phyloP scores from a whole-genome alignment of 768 basidiomycete genomes.

The Mycena alexandri region DNA sequence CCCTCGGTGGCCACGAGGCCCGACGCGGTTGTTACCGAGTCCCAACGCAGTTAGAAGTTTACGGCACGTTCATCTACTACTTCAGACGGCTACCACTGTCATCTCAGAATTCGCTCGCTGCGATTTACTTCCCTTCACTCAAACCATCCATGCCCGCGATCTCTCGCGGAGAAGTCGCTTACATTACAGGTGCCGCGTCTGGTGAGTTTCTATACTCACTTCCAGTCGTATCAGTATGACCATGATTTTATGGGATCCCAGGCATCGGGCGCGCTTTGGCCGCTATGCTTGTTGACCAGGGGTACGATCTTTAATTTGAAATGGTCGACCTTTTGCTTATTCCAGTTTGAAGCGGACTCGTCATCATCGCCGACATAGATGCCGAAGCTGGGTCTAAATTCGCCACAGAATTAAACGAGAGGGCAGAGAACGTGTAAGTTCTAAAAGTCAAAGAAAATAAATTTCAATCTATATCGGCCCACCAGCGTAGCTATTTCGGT shows the following conservation, averaged over 20 bases:
- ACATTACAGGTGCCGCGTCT: constrained; percentile 31
- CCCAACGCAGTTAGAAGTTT: too few relatives aligned
- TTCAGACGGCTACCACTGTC: too few relatives aligned
- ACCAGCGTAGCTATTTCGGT: constrained; percentile 36
- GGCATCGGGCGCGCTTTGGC: constrained; percentile 37
- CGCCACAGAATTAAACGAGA: constrained; percentile 37
- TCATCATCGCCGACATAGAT: constrained; percentile 37
- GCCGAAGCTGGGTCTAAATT: constrained; percentile 28
- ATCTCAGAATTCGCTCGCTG: too few relatives aligned
- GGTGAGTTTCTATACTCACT: constrained; percentile 11
- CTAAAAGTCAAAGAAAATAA: too few relatives aligned
- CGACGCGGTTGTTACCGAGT: too few relatives aligned
- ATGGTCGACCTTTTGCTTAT: neutral
- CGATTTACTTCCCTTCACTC: too few relatives aligned
- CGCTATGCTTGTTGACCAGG: constrained; percentile 31
- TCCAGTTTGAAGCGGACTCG: constrained; percentile 24
- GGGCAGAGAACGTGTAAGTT: constrained; percentile 34
- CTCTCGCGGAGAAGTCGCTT: constrained; percentile 31
- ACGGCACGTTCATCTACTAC: too few relatives aligned
- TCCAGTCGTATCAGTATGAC: neutral
- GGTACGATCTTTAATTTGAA: constrained; percentile 16
- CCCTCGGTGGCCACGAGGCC: too few relatives aligned
- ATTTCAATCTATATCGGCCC: neutral
- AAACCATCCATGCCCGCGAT: constrained; percentile 23
- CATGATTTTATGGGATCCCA: constrained; percentile 4